These are phyloP conservation scores for Lunularia cruciata DNA, from an alignment of 225 moss, liverwort and hornwort genomes.

Conservation along the genomic window DNA sequence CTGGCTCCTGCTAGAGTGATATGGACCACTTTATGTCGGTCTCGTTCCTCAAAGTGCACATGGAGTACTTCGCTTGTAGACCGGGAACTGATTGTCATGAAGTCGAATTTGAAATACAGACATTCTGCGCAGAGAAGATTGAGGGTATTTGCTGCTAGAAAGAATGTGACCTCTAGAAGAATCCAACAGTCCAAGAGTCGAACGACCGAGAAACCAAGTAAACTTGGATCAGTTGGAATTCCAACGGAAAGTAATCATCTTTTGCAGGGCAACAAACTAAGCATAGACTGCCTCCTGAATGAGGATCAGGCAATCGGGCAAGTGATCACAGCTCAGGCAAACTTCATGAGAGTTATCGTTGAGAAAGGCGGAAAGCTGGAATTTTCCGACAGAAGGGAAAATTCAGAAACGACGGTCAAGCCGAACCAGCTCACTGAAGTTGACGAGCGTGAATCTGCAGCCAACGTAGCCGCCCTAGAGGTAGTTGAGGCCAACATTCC, in stretches of 20 bases:
- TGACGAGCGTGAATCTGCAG: background rate
- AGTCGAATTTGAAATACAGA: background rate
- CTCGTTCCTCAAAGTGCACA: too few species aligned
- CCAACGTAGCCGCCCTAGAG: background rate
- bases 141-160: slow-evolving; percentile 34
- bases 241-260: slow-evolving; percentile 10
- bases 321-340: slow-evolving; percentile 48
- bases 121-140: background rate
- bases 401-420: background rate
- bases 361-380: slow-evolving; percentile 28
- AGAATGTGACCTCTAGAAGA: slow-evolving; percentile 36
- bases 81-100: too few species aligned
- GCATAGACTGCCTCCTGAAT: slow-evolving; percentile 12
- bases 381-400: background rate
- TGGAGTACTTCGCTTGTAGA: too few species aligned
- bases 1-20: too few species aligned
- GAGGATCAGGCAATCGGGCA: slow-evolving; percentile 48
- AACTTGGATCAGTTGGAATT: slow-evolving; percentile 41
- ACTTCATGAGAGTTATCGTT: slow-evolving; percentile 48
- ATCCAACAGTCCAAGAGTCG: slow-evolving; percentile 41
- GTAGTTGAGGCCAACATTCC: background rate
- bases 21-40: too few species aligned
- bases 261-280: background rate
- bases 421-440: background rate
- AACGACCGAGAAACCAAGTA: slow-evolving; percentile 27